These are phyloP conservation scores for Cynanchum wilfordii DNA, from an alignment of 257 asterid species.

Conservation along the genomic window DNA sequence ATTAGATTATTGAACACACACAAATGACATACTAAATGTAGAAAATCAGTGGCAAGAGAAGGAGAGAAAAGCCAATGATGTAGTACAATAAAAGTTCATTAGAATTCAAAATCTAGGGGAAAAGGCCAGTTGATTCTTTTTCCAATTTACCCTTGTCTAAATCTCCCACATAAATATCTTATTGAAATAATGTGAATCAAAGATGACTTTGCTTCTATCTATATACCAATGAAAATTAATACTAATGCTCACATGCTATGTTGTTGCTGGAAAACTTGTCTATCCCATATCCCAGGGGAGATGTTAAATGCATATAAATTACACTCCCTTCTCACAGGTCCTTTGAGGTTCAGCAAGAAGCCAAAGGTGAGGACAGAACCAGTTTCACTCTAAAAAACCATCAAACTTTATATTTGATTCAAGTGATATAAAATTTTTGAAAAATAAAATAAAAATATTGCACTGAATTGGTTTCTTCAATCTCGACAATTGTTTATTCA, in stretches of 20 bases:
- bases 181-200: background rate
- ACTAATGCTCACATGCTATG: no score
- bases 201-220: background rate
- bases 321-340: background rate
- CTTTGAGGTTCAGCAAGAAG: background rate
- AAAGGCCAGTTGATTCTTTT: background rate
- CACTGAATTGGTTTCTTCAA: no score
- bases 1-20: background rate
- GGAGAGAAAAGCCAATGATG: background rate
- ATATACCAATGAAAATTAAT: background rate
- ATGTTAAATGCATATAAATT: background rate
- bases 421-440: no score
- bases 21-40: background rate
- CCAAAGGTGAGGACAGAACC: background rate
- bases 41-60: background rate
- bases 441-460: no score
- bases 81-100: background rate
- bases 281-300: background rate
- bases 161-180: no score
- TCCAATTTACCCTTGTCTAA: no score
- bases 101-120: background rate
- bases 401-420: no score
- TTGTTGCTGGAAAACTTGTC: background rate
- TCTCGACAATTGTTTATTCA: background rate
- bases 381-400: background rate